A percentile compares a stretch with the other conserved stretches of the same genome.
Evolutionary conservation across 2,329 filamentous ascomycete genomes (phyloP).

Genomic region (Sclerotinia spermophila): DNA sequence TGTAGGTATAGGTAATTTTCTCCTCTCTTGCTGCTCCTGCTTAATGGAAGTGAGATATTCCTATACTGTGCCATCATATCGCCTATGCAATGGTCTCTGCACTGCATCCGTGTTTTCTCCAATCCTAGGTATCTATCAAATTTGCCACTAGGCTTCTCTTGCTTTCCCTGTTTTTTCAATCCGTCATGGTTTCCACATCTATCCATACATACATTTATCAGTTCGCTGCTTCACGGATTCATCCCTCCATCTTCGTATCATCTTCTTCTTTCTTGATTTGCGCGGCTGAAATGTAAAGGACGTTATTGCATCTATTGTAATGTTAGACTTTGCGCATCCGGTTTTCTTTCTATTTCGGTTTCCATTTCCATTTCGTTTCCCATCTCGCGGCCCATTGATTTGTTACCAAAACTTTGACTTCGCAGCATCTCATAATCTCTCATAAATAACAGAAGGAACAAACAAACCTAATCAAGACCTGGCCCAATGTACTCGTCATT

Average conservation of each 20-base stretch:
- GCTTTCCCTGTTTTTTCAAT: not conserved
- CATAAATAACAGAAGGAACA: conserved; percentile 5
- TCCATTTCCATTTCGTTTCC: too few species aligned
- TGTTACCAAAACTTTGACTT: too few species aligned
- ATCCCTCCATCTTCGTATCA: conserved; percentile 57
- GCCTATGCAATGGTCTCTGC: not conserved
- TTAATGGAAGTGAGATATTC: not conserved
- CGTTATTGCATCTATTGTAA: conserved; percentile 77
- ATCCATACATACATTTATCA: not conserved
- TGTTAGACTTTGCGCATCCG: conserved; percentile 1
- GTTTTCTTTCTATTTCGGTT: not conserved
- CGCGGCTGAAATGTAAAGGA: conserved; percentile 79
- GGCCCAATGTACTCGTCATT: conserved; percentile 77
- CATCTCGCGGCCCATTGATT: too few species aligned
- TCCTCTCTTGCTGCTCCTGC: not conserved
- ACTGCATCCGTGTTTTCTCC: not conserved
- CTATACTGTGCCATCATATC: not conserved
- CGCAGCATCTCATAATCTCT: too few species aligned
- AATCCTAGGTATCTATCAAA: conserved; percentile 5
- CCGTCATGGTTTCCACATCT: conserved; percentile 13
- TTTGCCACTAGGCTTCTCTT: not conserved
- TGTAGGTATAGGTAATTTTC: conserved; percentile 15
- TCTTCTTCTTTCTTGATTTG: conserved; percentile 46
- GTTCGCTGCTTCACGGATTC: conserved; percentile 22
- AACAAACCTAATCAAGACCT: conserved; percentile 82